Conservation (phyloP, 176 grass and related monocot species). For the Lolium multiflorum region DNA sequence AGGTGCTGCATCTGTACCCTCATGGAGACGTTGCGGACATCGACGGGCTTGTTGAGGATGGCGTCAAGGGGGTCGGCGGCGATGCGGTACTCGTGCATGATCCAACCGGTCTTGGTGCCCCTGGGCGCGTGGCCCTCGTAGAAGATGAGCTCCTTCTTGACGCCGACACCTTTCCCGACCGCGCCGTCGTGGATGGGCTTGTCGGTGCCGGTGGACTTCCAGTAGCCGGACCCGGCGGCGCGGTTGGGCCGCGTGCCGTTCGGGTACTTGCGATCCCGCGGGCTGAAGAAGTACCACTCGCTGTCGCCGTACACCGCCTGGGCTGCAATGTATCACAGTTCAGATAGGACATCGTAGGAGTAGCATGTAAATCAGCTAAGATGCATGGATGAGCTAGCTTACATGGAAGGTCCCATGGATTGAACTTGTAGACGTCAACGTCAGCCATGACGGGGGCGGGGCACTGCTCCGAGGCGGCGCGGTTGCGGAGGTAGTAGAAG, state of each 20-base stretch:
- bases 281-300: conserved; percentile 86
- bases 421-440: background rate
- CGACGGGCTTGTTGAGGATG: conserved; percentile 47
- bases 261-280: conserved; percentile 72
- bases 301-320: conserved; percentile 43
- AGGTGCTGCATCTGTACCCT: conserved; percentile 54
- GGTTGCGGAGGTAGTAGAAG: conserved; percentile 89
- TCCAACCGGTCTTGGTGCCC: conserved; percentile 79
- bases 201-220: conserved; percentile 82
- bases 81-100: conserved; percentile 92
- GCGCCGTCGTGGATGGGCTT: conserved; percentile 47
- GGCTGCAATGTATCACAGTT: too few species aligned
- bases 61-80: background rate
- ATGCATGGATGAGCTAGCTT: too few species aligned
- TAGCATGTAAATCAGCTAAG: too few species aligned
- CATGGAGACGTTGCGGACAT: conserved; percentile 79
- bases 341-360: too few species aligned
- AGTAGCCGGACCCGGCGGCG: conserved; percentile 61
- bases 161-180: conserved; percentile 37
- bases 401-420: background rate
- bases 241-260: conserved; percentile 67
- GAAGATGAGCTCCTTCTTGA: conserved; percentile 94
- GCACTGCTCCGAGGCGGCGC: conserved; percentile 50
- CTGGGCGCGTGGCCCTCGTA: conserved; percentile 77
- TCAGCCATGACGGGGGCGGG: background rate